These are phyloP conservation scores for Hyphochytrium catenoides DNA, from an alignment of 352 stramenopile genomes.

Conservation along the genomic window DNA sequence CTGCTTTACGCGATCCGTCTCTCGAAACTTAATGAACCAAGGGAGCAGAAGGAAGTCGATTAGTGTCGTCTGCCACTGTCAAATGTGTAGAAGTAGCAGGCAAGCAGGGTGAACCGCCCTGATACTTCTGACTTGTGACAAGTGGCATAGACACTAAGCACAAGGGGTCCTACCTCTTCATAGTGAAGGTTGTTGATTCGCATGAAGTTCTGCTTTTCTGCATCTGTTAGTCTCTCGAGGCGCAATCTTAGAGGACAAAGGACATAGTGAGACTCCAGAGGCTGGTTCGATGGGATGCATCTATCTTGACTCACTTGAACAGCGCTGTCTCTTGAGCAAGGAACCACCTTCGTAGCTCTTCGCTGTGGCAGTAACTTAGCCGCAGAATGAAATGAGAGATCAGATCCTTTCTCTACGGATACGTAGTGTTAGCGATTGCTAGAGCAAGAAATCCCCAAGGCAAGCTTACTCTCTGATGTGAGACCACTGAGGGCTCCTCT, in stretches of 20 bases:
- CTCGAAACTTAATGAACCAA: slow-evolving; percentile 4
- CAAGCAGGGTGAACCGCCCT: no score
- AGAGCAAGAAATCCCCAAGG: background rate
- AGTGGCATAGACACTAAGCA: no score
- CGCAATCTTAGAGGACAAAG: slow-evolving; percentile 20
- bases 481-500: slow-evolving; percentile 17
- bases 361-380: slow-evolving; percentile 88
- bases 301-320: slow-evolving; percentile 48
- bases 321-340: slow-evolving; percentile 80
- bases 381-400: slow-evolving; percentile 94
- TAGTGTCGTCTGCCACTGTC: slow-evolving; percentile 5
- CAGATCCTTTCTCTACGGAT: slow-evolving; percentile 42
- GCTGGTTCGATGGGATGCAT: slow-evolving; percentile 14
- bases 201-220: slow-evolving; percentile 63
- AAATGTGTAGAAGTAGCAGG: slow-evolving; percentile 11
- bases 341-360: slow-evolving; percentile 95
- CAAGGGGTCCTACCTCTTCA: slow-evolving; percentile 25
- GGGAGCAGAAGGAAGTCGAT: slow-evolving; percentile 8
- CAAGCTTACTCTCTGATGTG: slow-evolving; percentile 1
- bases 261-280: background rate
- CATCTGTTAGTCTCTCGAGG: slow-evolving; percentile 62
- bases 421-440: slow-evolving; percentile 2
- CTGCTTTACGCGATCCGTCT: background rate
- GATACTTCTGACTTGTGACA: no score
- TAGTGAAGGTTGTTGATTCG: slow-evolving; percentile 52